A percentile compares a stretch with the other conserved stretches of the same genome.
These are phyloP conservation scores for Schizopora paradoxa DNA, from an alignment of 1,284 basidiomycete genomes.

Conservation along the genomic window DNA sequence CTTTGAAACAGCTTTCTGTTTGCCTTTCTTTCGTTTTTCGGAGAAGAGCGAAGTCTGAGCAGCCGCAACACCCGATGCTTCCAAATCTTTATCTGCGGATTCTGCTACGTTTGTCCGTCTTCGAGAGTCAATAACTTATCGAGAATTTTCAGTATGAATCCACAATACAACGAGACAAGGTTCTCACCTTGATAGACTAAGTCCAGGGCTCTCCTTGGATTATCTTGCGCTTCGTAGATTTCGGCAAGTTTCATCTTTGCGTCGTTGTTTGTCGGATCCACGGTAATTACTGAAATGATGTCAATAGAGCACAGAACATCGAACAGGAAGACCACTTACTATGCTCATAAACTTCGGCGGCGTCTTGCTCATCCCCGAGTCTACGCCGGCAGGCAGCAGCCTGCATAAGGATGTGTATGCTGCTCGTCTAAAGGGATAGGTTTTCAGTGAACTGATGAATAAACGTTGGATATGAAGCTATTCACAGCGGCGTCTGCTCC, in stretches of 20 bases:
- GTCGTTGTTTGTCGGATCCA: slow-evolving; percentile 71
- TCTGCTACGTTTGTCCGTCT: slow-evolving; percentile 34
- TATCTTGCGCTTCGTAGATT: slow-evolving; percentile 78
- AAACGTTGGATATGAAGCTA: slow-evolving; percentile 2
- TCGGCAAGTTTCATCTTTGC: slow-evolving; percentile 87
- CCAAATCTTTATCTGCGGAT: slow-evolving; percentile 16
- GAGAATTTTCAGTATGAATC: background rate
- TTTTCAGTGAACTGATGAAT: background rate
- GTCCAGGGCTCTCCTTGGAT: slow-evolving; percentile 78
- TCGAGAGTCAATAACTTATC: slow-evolving; percentile 61
- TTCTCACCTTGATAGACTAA: slow-evolving; percentile 77
- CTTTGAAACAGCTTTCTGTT: slow-evolving; percentile 29
- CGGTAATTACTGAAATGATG: slow-evolving; percentile 53
- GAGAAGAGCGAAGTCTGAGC: slow-evolving; percentile 49
- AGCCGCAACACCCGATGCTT: slow-evolving; percentile 25
- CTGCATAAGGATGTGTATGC: slow-evolving; percentile 60
- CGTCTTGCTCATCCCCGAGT: slow-evolving; percentile 66
- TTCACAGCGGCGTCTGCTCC: slow-evolving; percentile 65
- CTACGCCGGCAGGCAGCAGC: slow-evolving; percentile 73
- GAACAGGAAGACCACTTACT: slow-evolving; percentile 40
- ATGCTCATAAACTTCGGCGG: slow-evolving; percentile 78
- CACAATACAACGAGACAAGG: background rate
- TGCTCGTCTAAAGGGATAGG: slow-evolving; percentile 47
- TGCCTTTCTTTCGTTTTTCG: slow-evolving; percentile 37
- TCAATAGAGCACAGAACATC: slow-evolving; percentile 4